Evolutionary conservation across 1,284 basidiomycete genomes (phyloP), one percentile per base, ranked within the genome.

Genomic region (Hymenochaete sp.): DNA sequence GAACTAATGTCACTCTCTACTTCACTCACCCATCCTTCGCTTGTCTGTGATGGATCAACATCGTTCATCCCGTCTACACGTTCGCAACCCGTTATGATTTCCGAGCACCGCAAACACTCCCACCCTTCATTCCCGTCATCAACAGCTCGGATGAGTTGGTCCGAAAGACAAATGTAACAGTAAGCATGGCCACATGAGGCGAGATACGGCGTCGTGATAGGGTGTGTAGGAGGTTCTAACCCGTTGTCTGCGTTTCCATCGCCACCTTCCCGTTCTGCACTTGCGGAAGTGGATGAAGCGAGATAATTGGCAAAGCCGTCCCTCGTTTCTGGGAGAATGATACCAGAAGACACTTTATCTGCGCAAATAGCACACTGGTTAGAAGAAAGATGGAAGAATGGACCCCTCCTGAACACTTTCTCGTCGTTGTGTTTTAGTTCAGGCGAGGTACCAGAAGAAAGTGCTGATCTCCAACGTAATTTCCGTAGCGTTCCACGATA

Each of bases 111-210:
- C 47, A 93, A 61, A 61, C 91, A 95, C 52, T 78, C 75, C 91
- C 91, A 93, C 16, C 69, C 71, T 10, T 72, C 70, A 27, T 68
- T 66, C 14, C 69, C 75, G 38, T 84, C 82, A 47, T 84, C 82
- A 4, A 75, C 75, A 0, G 73, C 71, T 26, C 76, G 79, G 55
- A 88, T 72, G 67, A 95, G 77, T 47, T 80, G 78, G 55, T 87
- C 84, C 9, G 86, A 75, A 25, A 93, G 70, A 62, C 91, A 95
- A 56, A 83, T 79, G 61, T 93, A 95, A 62, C 91, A 93, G 64
- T 90, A 95, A 8, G 75, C 61, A 60, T 93, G 87, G 10, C 78
- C 81, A 52, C 87, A 90, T 11, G 82, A 81, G 7, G 83, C 75
- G 47, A 77, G 62, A 56, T 89, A 90, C 0, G 86, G 78, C 25